Conservation (phyloP, 2,329 filamentous ascomycete species). For the Phaeophleospora eucalypticola region DNA sequence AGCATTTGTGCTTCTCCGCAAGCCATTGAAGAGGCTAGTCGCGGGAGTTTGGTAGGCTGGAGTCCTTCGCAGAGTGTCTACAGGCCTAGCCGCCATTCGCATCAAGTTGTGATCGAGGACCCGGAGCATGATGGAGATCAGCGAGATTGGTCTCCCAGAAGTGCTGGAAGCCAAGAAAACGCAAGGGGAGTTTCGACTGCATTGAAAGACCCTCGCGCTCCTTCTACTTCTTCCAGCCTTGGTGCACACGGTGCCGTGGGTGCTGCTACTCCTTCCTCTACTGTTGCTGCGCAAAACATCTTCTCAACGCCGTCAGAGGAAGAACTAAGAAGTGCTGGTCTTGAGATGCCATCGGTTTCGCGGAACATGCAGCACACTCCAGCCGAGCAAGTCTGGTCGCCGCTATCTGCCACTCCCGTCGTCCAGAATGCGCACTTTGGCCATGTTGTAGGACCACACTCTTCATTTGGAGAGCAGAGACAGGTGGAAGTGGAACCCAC, state of each 20-base stretch:
- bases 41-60: constrained; percentile 15
- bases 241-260: too few species aligned
- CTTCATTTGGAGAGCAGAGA: constrained; percentile 23
- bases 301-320: constrained; percentile 28
- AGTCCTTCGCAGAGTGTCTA: constrained; percentile 27
- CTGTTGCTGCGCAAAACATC: constrained; percentile 4
- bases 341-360: neutral
- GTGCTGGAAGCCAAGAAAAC: too few species aligned
- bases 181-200: too few species aligned
- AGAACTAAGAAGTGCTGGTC: constrained; percentile 18
- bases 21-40: neutral
- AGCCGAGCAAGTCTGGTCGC: constrained; percentile 22
- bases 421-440: constrained; percentile 29
- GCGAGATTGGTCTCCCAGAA: too few species aligned
- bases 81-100: constrained; percentile 3
- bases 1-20: constrained; percentile 12
- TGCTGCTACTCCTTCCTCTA: neutral
- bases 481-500: constrained; percentile 22
- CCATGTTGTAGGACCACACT: constrained; percentile 25
- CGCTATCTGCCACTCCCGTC: constrained; percentile 28
- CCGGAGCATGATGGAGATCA: too few species aligned
- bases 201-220: too few species aligned
- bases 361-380: neutral
- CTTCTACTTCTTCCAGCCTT: too few species aligned
- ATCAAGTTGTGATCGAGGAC: too few species aligned